Conservation (phyloP, 441 rosid species). For the Raphanus hybrid region DNA sequence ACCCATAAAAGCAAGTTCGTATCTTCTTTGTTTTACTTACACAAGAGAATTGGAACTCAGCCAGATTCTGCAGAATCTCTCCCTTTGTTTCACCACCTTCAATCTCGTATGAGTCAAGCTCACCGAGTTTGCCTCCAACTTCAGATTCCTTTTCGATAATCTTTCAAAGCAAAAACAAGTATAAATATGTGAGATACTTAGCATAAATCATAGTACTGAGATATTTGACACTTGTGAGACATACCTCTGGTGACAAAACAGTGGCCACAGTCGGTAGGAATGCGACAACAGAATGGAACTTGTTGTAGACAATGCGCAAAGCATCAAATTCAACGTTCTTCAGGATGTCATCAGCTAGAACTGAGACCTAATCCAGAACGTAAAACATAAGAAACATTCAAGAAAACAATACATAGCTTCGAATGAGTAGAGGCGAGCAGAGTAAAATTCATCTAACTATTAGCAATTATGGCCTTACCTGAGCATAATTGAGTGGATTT, state of each 20-base stretch:
- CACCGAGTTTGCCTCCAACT: conserved; percentile 86
- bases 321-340: conserved; percentile 95
- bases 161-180: conserved; percentile 42
- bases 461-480: conserved; percentile 51
- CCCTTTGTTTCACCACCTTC: conserved; percentile 97
- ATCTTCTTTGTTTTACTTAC: conserved; percentile 53
- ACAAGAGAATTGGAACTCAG: conserved; percentile 97
- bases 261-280: conserved; percentile 85
- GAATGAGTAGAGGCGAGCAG: neutral
- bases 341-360: conserved; percentile 92
- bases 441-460: neutral
- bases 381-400: conserved; percentile 10
- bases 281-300: conserved; percentile 80
- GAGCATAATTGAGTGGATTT: conserved; percentile 91
- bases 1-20: neutral
- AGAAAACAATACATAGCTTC: neutral
- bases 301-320: conserved; percentile 89
- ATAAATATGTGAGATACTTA: neutral
- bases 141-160: conserved; percentile 89
- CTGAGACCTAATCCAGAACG: conserved; percentile 70
- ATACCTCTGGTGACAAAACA: conserved; percentile 85
- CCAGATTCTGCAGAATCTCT: conserved; percentile 85
- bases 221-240: conserved; percentile 8
- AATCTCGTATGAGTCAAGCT: conserved; percentile 86
- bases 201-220: conserved; percentile 13